phyloP scores from a whole-genome alignment of 2,329 filamentous ascomycete species.

The Neospermospora avenae region DNA sequence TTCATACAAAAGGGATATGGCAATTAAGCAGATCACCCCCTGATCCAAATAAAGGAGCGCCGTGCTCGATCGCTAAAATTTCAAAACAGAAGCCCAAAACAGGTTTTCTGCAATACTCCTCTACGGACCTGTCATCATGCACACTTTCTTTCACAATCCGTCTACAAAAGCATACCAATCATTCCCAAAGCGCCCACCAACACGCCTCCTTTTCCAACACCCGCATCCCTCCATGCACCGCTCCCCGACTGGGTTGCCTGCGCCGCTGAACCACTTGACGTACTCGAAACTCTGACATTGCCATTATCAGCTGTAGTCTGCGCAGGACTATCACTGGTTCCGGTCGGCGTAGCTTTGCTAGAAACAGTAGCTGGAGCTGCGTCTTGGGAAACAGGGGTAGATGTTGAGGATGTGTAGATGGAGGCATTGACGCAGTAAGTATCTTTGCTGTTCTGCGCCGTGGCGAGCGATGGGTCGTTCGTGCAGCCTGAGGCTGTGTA shows the following conservation, averaged over 20 bases:
- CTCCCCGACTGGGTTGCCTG: slow-evolving; percentile 11
- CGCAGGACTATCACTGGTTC: background rate
- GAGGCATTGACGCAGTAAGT: slow-evolving; percentile 30
- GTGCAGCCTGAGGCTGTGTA: slow-evolving; percentile 64
- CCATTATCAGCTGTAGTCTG: slow-evolving; percentile 1
- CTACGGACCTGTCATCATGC: too few species aligned
- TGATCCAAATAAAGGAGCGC: too few species aligned
- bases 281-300: slow-evolving; percentile 8
- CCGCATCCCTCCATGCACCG: slow-evolving; percentile 16
- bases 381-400: slow-evolving; percentile 19
- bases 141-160: too few species aligned
- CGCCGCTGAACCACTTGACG: slow-evolving; percentile 10
- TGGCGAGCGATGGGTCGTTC: slow-evolving; percentile 37
- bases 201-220: slow-evolving; percentile 20
- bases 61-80: too few species aligned
- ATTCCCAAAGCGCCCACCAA: slow-evolving; percentile 24
- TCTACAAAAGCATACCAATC: slow-evolving; percentile 26
- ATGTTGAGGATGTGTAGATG: slow-evolving; percentile 21
- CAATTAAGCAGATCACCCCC: too few species aligned
- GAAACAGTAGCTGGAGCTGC: slow-evolving; percentile 15
- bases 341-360: slow-evolving; percentile 5
- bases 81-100: too few species aligned
- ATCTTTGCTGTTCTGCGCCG: slow-evolving; percentile 16
- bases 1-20: too few species aligned
- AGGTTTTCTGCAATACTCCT: too few species aligned